phyloP scores from a whole-genome alignment of 2,329 filamentous ascomycete species.

The Penicillium sp. region DNA sequence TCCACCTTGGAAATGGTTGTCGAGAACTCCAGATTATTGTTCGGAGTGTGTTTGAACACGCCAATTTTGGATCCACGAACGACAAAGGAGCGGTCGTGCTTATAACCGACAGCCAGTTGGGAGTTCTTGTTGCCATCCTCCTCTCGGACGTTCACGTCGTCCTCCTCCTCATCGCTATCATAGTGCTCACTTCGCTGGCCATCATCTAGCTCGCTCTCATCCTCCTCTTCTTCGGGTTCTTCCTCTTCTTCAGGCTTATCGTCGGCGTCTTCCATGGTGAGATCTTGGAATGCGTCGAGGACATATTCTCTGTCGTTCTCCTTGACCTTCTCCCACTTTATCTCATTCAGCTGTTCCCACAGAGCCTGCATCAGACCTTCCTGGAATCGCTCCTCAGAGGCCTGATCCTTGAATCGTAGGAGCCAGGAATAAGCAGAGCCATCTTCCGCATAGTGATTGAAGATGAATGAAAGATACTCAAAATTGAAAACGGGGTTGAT shows the following conservation, averaged over 20 bases:
- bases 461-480: slow-evolving; percentile 98
- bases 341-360: slow-evolving; percentile 94
- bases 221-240: slow-evolving; percentile 60
- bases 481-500: slow-evolving; percentile 99
- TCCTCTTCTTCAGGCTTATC: slow-evolving; percentile 60
- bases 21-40: slow-evolving; percentile 92
- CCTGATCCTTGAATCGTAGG: slow-evolving; percentile 83
- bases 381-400: slow-evolving; percentile 82
- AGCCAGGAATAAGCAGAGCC: slow-evolving; percentile 95
- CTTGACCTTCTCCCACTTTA: slow-evolving; percentile 92
- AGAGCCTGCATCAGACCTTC: slow-evolving; percentile 92
- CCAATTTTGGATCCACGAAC: slow-evolving; percentile 97
- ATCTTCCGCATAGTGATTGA: slow-evolving; percentile 91
- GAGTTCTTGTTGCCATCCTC: slow-evolving; percentile 87
- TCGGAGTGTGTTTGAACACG: slow-evolving; percentile 93
- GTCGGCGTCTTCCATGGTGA: slow-evolving; percentile 82
- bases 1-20: slow-evolving; percentile 97
- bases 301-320: slow-evolving; percentile 93
- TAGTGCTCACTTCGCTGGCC: slow-evolving; percentile 72
- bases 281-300: slow-evolving; percentile 89
- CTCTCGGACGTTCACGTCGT: slow-evolving; percentile 69
- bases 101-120: slow-evolving; percentile 92
- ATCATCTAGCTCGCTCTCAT: slow-evolving; percentile 66
- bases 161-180: slow-evolving; percentile 77
- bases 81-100: slow-evolving; percentile 95